A percentile compares a stretch with the other conserved stretches of the same genome.
Conservation (phyloP, 164 flowering plant species). For the Piper betle region DNA sequence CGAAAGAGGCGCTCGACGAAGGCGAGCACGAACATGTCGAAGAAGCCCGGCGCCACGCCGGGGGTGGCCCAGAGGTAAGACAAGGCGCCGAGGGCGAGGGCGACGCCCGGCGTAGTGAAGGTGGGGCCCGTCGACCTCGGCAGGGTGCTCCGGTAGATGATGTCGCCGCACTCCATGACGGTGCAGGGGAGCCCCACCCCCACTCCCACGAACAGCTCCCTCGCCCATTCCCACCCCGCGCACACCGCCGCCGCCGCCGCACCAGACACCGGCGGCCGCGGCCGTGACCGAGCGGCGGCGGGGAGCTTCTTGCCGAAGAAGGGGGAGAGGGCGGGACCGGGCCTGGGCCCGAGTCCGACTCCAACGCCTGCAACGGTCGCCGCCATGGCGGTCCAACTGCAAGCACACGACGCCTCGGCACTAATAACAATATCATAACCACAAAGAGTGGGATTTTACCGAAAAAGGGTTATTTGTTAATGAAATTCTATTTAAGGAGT, state of each 20-base stretch:
- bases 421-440: too few species aligned
- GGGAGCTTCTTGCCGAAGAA: constrained; percentile 5
- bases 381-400: constrained; percentile 1
- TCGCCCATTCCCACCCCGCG: constrained; percentile 21
- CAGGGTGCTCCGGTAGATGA: constrained; percentile 83
- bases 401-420: too few species aligned
- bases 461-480: too few species aligned
- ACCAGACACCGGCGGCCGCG: too few species aligned
- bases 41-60: constrained; percentile 99
- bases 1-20: constrained; percentile 77
- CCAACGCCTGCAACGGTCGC: constrained; percentile 5
- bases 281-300: neutral
- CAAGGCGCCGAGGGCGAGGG: constrained; percentile 61
- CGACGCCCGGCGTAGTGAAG: constrained; percentile 65
- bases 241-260: constrained; percentile 1
- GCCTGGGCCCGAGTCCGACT: neutral
- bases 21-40: constrained; percentile 97
- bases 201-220: constrained; percentile 68
- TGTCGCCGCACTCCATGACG: constrained; percentile 94
- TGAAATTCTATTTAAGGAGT: too few species aligned
- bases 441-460: too few species aligned
- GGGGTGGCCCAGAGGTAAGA: constrained; percentile 99
- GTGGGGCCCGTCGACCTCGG: constrained; percentile 64
- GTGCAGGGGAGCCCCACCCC: constrained; percentile 98
- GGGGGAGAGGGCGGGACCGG: neutral